Evolutionary conservation across 2,329 filamentous ascomycete species (phyloP), one percentile per base, ranked within the genome.

Genomic region (Teratosphaeria viscida): DNA sequence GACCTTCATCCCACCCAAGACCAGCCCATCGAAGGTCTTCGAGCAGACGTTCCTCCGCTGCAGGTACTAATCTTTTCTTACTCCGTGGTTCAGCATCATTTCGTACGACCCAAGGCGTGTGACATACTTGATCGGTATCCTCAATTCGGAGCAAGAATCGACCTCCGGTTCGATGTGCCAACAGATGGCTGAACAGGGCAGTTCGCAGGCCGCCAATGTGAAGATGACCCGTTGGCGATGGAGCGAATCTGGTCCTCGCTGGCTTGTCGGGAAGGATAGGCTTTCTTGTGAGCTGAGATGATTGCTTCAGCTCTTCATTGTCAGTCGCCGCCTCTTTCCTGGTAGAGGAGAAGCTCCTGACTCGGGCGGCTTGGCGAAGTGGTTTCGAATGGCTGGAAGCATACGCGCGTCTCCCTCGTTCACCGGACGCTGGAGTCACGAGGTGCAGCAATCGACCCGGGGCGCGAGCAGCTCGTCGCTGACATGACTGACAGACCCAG

Each of bases 1-100:
- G 94, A 2, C 92, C 92, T 83, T 99, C 95, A 74, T 96, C 92
- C 92, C 92, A 99, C 57, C 87, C 78, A 35, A 99, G 77, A 0
- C 92, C 91, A 19, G 91, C 88, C 94, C 94, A 99, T 75, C 81
- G 80, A 58, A 99, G 75, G 71, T 97, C 92, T 60, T 87, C 78
- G 64, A 87, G 88, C 2, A 99, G 76, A 59, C 85, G 82, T 61
- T 86, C 74, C 72, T 96, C 91, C 1, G 94, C 91, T 70, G 87
- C 91, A 0, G 79, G 75, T 3, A 97, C 85, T 8, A 92, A 86
- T 61, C 94, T 85, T 76, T 87, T 90, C 89, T 94, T 94, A 19
- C 26, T n/a, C 55, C 3, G 16, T 23, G 1, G 23, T 16, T 43
- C 27, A 54, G 47, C 54, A 34, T 35, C 34, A 14, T 47, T 32